Percentiles rank a stretch among this genome's conserved stretches.
These are phyloP conservation scores for Catunica adiposa DNA, from an alignment of 2,329 filamentous ascomycete genomes.

Conservation along the genomic window DNA sequence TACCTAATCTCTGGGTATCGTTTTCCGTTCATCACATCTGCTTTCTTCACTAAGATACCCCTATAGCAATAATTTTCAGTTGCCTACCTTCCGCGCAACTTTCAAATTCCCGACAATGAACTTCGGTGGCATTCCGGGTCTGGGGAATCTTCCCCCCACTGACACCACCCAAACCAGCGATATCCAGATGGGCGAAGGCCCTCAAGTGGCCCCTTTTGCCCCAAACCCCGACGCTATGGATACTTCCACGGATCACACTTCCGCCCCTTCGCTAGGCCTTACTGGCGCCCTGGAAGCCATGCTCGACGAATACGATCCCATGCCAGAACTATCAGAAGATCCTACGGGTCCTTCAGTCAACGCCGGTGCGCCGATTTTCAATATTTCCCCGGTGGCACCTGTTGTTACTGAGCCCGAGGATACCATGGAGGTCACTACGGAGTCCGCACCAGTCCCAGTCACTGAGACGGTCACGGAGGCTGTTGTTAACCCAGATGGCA, in stretches of 20 bases:
- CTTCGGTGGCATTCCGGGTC: conserved; percentile 8
- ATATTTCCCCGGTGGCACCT: background rate
- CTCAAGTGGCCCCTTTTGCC: background rate
- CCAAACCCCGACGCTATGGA: background rate
- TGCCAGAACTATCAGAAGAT: conserved; percentile 5
- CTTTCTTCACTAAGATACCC: too few relatives aligned
- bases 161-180: background rate
- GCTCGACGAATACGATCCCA: conserved; percentile 10
- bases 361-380: background rate
- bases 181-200: conserved; percentile 10
- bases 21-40: background rate
- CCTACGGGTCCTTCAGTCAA: background rate
- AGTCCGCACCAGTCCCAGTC: background rate
- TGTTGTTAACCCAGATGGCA: background rate
- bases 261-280: background rate
- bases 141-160: conserved; percentile 4
- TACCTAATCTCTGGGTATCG: background rate
- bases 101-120: background rate
- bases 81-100: background rate
- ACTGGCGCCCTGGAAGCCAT: conserved; percentile 12
- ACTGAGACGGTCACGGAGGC: background rate
- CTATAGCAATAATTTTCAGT: background rate
- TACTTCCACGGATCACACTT: background rate
- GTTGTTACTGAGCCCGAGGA: background rate
- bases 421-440: background rate